A percentile compares a stretch with the other conserved stretches of the same genome.
These are phyloP conservation scores for Eremothecium cymbalariae DNA, from an alignment of 1,139 yeast species.

Conservation along the genomic window DNA sequence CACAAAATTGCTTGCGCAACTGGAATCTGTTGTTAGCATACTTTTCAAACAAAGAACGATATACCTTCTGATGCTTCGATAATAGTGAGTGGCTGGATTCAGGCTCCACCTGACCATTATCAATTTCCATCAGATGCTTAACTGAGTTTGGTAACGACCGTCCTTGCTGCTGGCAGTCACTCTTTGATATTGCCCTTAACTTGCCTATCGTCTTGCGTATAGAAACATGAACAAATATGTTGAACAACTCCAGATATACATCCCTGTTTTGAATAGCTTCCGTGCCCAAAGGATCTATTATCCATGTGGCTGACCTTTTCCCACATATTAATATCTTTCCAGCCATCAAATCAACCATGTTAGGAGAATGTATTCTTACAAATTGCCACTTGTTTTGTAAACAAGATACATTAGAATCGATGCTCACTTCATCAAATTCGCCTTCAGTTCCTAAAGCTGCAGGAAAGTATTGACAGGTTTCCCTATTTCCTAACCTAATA, in stretches of 20 bases:
- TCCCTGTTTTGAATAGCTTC: slow-evolving; percentile 25
- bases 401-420: background rate
- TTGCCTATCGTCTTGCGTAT: background rate
- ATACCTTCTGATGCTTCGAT: slow-evolving; percentile 16
- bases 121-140: background rate
- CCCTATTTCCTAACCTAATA: slow-evolving; percentile 20
- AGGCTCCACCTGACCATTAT: background rate
- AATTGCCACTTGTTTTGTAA: slow-evolving; percentile 2
- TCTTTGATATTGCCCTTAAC: background rate
- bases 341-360: background rate
- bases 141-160: slow-evolving; percentile 3
- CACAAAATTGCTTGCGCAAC: background rate
- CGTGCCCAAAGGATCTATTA: slow-evolving; percentile 22
- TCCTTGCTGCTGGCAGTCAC: background rate
- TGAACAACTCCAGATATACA: slow-evolving; percentile 20
- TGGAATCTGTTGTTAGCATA: slow-evolving; percentile 22
- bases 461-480: slow-evolving; percentile 21
- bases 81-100: background rate
- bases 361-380: background rate
- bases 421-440: slow-evolving; percentile 1
- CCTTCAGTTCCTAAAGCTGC: too few relatives aligned
- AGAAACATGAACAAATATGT: slow-evolving; percentile 1
- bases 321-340: slow-evolving; percentile 12
- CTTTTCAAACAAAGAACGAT: slow-evolving; percentile 23
- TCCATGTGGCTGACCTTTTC: slow-evolving; percentile 26